A percentile compares a stretch with the other conserved stretches of the same genome.
Conservation (phyloP, 2,329 filamentous ascomycete species). For the Diaporthe vaccinii region DNA sequence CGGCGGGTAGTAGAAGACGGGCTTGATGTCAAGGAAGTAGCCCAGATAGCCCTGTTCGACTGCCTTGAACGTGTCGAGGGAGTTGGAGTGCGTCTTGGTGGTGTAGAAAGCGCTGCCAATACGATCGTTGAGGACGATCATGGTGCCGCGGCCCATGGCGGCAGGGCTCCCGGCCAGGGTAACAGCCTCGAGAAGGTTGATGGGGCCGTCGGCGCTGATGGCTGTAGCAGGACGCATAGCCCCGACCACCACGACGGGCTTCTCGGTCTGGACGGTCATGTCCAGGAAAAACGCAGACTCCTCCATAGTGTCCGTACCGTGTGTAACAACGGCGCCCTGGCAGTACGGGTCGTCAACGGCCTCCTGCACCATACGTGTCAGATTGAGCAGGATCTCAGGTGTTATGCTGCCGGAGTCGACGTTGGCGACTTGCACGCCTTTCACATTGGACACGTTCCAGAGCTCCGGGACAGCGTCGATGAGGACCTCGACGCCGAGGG, state of each 20-base stretch:
- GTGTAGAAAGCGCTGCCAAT: constrained; percentile 70
- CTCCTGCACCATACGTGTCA: constrained; percentile 62
- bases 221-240: constrained; percentile 75
- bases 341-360: constrained; percentile 59
- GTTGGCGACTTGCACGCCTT: constrained; percentile 65
- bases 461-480: constrained; percentile 69
- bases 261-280: constrained; percentile 66
- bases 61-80: constrained; percentile 72
- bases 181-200: constrained; percentile 73
- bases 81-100: constrained; percentile 74
- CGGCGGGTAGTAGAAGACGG: constrained; percentile 71
- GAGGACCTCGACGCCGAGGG: constrained; percentile 63
- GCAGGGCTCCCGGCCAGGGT: constrained; percentile 63
- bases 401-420: constrained; percentile 63
- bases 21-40: constrained; percentile 68
- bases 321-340: constrained; percentile 70
- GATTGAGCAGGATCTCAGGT: constrained; percentile 60
- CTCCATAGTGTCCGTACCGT: constrained; percentile 76
- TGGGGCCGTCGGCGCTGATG: constrained; percentile 72
- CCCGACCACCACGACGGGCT: constrained; percentile 72
- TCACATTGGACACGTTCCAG: constrained; percentile 66
- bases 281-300: constrained; percentile 75
- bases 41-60: constrained; percentile 70
- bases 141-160: constrained; percentile 65
- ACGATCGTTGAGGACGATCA: constrained; percentile 74